phyloP scores from a whole-genome alignment of 257 asterid genomes.

The Solanum arcanum region DNA sequence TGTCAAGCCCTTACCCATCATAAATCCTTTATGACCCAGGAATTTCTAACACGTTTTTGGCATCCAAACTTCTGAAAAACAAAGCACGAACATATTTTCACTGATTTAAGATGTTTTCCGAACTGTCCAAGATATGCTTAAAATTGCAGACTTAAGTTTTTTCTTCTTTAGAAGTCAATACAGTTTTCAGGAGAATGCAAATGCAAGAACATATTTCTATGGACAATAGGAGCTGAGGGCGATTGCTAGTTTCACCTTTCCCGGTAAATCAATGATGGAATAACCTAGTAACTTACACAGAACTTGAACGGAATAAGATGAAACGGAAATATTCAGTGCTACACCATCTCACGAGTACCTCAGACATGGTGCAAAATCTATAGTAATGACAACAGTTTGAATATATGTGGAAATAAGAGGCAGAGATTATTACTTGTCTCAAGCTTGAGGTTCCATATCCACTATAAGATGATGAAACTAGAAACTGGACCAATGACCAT shows the following conservation, averaged over 20 bases:
- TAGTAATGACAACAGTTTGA: not conserved
- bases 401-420: not conserved
- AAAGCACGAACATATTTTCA: not conserved
- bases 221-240: not conserved
- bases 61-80: not conserved
- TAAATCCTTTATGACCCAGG: not conserved
- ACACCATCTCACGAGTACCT: not conserved
- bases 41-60: not conserved
- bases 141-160: not conserved
- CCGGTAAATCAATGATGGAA: not conserved
- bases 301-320: not conserved
- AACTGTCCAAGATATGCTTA: not conserved
- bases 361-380: not conserved
- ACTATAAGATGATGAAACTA: slow-evolving; percentile 80
- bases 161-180: not conserved
- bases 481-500: slow-evolving; percentile 93
- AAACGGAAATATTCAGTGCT: not conserved
- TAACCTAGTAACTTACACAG: not conserved
- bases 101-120: not conserved
- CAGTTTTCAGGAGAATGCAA: not conserved
- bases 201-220: not conserved
- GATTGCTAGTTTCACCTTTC: not conserved
- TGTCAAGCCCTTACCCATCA: not conserved
- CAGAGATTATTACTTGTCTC: slow-evolving; percentile 52
- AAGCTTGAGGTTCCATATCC: slow-evolving; percentile 95